Evolutionary conservation across 2,329 filamentous ascomycete species (phyloP).

Genomic region (Hortaea werneckii): DNA sequence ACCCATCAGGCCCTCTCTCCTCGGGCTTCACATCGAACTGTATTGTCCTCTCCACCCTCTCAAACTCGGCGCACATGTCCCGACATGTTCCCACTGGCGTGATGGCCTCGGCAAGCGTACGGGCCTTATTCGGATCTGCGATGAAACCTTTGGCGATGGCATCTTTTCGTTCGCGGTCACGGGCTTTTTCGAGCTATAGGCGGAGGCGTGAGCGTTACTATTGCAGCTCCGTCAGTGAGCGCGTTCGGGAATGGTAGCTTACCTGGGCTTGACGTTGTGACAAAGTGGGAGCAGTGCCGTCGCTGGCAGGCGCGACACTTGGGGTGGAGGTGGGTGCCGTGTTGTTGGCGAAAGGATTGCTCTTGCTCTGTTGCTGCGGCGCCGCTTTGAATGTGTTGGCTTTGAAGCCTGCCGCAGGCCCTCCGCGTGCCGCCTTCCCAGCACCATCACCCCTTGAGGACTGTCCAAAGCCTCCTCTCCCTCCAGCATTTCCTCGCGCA

Average conservation of each 20-base stretch:
- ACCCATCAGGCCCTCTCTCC: constrained; percentile 40
- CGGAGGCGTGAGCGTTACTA: constrained; percentile 4
- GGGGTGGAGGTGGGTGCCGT: constrained; percentile 1
- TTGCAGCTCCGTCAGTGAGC: constrained; percentile 17
- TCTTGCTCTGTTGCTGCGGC: neutral
- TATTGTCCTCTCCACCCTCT: constrained; percentile 51
- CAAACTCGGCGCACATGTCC: constrained; percentile 55
- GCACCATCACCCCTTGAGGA: neutral
- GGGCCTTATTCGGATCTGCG: constrained; percentile 51
- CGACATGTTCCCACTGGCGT: constrained; percentile 51
- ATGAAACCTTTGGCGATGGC: constrained; percentile 46
- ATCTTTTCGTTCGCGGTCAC: constrained; percentile 39
- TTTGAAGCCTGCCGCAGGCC: neutral
- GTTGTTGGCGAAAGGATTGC: neutral
- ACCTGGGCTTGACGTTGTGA: no score
- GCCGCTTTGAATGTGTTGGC: neutral
- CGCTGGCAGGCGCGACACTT: neutral
- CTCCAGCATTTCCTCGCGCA: neutral
- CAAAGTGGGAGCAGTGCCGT: no score
- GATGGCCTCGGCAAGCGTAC: constrained; percentile 49
- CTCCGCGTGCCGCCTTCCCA: neutral
- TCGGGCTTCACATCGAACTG: constrained; percentile 51
- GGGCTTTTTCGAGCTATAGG: constrained; percentile 36
- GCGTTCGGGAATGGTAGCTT: neutral
- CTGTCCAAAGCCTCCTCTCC: neutral